Conservation (phyloP, 2,329 filamentous ascomycete species). For the Ustilaginoidea virens region DNA sequence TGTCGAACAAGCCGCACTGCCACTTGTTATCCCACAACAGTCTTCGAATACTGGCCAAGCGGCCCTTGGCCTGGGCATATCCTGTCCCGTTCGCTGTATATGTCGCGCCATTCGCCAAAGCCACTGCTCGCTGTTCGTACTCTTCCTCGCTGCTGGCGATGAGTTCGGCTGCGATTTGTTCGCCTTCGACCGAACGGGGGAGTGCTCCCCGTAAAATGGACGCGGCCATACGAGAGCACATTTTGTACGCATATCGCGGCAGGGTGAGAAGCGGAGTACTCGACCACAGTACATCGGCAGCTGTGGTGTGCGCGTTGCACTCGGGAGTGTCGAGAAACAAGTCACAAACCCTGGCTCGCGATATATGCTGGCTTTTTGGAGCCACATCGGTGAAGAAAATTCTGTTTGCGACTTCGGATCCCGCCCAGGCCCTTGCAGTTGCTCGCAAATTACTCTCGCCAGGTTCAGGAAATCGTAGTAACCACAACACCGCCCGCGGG, state of each 20-base stretch:
- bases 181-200: conserved; percentile 54
- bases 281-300: conserved; percentile 91
- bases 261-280: conserved; percentile 85
- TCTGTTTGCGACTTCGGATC: conserved; percentile 66
- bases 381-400: conserved; percentile 95
- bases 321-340: conserved; percentile 94
- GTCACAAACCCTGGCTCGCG: conserved; percentile 80
- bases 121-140: conserved; percentile 67
- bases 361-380: conserved; percentile 86
- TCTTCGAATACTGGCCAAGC: conserved; percentile 63
- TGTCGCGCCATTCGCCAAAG: conserved; percentile 45
- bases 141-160: conserved; percentile 65
- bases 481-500: conserved; percentile 83
- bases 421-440: conserved; percentile 73
- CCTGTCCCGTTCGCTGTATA: conserved; percentile 34
- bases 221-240: conserved; percentile 97
- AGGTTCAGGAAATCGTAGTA: conserved; percentile 89
- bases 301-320: conserved; percentile 96
- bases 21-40: conserved; percentile 74
- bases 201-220: conserved; percentile 85
- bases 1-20: conserved; percentile 82
- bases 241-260: conserved; percentile 89
- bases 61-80: conserved; percentile 43
- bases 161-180: conserved; percentile 53
- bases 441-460: conserved; percentile 73